Base-by-base conservation (phyloP, 176 grass and related monocot genomes). In the Stipa capillata region DNA sequence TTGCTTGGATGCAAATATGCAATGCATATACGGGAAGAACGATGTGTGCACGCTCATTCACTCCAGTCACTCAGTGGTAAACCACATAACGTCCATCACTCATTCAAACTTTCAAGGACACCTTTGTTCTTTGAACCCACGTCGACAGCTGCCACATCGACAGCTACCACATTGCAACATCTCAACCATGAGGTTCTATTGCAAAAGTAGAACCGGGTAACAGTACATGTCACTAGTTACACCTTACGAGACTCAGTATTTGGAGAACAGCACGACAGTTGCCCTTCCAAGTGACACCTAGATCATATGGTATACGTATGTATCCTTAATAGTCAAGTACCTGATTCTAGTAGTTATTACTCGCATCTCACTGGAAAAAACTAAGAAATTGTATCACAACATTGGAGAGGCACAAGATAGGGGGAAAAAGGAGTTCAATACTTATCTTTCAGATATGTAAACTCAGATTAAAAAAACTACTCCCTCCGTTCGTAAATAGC, bases 1-100 rank as follows among this genome's bases (percentile, higher is more conserved):
- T 82, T 60, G 65, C 51, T 71, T 82, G 20, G 43, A 72, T 70
- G 53, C n/a, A 24, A 44, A 44, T 68, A 68, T 43, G 14, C 21
- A 39, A 48, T 58, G 40, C 8, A 82, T 31, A 24, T 25, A 24
- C 61, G 52, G 53, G 34, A 61, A 69, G 44, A 61, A 72, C 48
- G 28, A n/a, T 48, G 27, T 54, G 32, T 20, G 20, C 40, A 72
- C 29, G 3, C 40, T 18, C 41, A 72, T 61, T 69, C 53, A 82
- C 21, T 36, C 31, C 54, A 55, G 8, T 15, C n/a, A n/a, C n/a
- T n/a, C 54, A 60, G 67, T 72, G 79, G 52, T 71, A 36, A 82
- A 72, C 59, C 43, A 61, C 25, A 68, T 79, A 42, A 61, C 16
- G 58, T 43, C 44, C 53, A 72, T 78, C 69, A 23, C 12, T 51